These are phyloP conservation scores for Beauveria varroae DNA, from an alignment of 2,329 filamentous ascomycete species.

Conservation along the genomic window DNA sequence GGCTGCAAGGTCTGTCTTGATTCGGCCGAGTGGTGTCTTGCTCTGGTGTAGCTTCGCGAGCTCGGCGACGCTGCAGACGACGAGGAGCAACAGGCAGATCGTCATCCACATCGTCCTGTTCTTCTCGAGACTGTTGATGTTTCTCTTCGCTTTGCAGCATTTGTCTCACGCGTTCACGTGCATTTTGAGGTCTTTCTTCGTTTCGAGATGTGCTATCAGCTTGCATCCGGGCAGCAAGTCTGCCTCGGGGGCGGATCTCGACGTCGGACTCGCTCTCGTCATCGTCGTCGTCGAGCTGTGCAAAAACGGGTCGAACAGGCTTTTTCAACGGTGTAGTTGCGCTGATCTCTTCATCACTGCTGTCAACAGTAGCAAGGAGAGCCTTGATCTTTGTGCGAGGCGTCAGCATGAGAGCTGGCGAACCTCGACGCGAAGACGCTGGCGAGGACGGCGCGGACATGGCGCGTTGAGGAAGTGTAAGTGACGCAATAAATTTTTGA, in stretches of 20 bases:
- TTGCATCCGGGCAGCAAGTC: constrained; percentile 58
- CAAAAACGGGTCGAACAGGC: constrained; percentile 15
- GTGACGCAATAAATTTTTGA: background rate
- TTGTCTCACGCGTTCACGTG: constrained; percentile 36
- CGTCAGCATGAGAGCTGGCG: constrained; percentile 35
- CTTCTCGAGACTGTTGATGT: constrained; percentile 19
- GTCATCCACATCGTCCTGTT: constrained; percentile 33
- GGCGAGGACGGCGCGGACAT: constrained; percentile 37
- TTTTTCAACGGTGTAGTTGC: constrained; percentile 16
- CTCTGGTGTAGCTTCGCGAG: constrained; percentile 28
- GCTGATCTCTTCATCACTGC: constrained; percentile 38
- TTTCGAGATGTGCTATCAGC: constrained; percentile 19
- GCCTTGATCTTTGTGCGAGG: constrained; percentile 49
- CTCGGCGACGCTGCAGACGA: constrained; percentile 30
- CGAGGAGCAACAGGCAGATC: constrained; percentile 33
- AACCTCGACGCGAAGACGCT: constrained; percentile 31
- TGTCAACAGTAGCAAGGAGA: constrained; percentile 42
- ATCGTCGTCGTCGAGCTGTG: constrained; percentile 35
- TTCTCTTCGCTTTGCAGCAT: constrained; percentile 28
- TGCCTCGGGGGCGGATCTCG: constrained; percentile 48
- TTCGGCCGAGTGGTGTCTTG: constrained; percentile 14
- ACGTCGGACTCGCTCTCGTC: constrained; percentile 35
- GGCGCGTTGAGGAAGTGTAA: background rate
- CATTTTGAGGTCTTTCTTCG: constrained; percentile 22
- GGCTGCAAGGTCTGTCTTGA: constrained; percentile 23